Conservation (phyloP, 371 early-diverging fungal species). For the Mucor plumbeus region DNA sequence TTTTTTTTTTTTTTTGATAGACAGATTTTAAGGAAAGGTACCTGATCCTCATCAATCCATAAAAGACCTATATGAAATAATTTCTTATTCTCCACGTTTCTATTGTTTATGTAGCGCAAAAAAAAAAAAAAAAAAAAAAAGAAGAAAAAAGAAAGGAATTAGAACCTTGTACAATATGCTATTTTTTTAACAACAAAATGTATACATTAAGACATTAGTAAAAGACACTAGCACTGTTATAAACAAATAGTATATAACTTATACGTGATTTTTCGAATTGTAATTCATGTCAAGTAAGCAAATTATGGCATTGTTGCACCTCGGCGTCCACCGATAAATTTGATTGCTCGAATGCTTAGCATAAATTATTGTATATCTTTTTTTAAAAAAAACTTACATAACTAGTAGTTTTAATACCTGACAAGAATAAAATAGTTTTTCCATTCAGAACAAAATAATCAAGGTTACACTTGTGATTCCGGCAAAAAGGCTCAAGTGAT, state of each 20-base stretch:
- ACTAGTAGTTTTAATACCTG: background rate
- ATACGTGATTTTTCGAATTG: no score
- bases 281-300: no score
- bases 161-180: no score
- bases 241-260: background rate
- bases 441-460: background rate
- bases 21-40: slow-evolving; percentile 2
- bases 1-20: background rate
- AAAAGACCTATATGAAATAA: background rate
- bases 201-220: no score
- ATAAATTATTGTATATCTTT: background rate
- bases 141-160: no score
- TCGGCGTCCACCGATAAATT: background rate
- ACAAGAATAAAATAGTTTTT: background rate
- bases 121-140: no score
- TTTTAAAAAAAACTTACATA: no score
- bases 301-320: background rate
- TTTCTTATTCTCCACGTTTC: slow-evolving; percentile 3
- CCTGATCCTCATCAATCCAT: slow-evolving; percentile 15
- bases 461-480: slow-evolving; percentile 5
- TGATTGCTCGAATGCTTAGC: background rate
- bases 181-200: no score
- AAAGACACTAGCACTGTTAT: background rate
- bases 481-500: slow-evolving; percentile 21
- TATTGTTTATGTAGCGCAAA: background rate